Evolutionary conservation across 192 early-diverging fungal species (phyloP).

Genomic region (Entophlyctis luteolus): DNA sequence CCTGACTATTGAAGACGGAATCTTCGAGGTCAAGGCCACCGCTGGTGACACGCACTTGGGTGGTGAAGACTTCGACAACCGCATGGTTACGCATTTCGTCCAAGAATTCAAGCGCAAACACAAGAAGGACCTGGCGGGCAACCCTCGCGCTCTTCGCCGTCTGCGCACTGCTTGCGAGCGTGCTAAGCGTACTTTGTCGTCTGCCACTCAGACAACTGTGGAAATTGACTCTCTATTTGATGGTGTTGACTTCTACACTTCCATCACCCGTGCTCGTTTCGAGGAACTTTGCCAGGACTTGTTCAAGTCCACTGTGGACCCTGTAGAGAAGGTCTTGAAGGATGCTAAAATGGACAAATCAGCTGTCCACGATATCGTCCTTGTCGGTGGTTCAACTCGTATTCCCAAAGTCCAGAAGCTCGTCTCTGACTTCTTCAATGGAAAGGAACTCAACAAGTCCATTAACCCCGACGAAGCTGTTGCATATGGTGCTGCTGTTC

Average conservation of each 20-base stretch:
- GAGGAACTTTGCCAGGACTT: constrained; percentile 97
- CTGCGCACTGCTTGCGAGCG: constrained; percentile 95
- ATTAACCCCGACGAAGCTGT: constrained; percentile 99
- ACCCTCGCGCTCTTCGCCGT: constrained; percentile 91
- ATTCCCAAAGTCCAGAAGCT: constrained; percentile 99
- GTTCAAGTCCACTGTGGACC: constrained; percentile 91
- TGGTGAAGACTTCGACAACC: constrained; percentile 99
- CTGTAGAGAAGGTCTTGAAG: constrained; percentile 93
- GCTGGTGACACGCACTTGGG: constrained; percentile 98
- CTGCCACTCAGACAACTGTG: constrained; percentile 88
- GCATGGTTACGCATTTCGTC: constrained; percentile 89
- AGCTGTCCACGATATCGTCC: constrained; percentile 87
- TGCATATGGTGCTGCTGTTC: constrained; percentile 97
- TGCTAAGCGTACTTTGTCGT: constrained; percentile 94
- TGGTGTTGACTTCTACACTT: constrained; percentile 96
- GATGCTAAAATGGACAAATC: constrained; percentile 95
- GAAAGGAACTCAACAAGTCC: constrained; percentile 98
- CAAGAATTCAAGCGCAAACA: constrained; percentile 97
- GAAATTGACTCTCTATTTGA: constrained; percentile 96
- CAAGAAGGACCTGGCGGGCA: constrained; percentile 89
- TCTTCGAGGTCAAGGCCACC: constrained; percentile 98
- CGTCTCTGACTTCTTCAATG: constrained; percentile 97
- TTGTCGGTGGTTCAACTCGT: constrained; percentile 97
- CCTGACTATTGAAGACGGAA: constrained; percentile 92
- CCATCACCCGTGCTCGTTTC: constrained; percentile 96